Conservation (phyloP, 78 protist genomes). For the Dictyostelium citrinum region DNA sequence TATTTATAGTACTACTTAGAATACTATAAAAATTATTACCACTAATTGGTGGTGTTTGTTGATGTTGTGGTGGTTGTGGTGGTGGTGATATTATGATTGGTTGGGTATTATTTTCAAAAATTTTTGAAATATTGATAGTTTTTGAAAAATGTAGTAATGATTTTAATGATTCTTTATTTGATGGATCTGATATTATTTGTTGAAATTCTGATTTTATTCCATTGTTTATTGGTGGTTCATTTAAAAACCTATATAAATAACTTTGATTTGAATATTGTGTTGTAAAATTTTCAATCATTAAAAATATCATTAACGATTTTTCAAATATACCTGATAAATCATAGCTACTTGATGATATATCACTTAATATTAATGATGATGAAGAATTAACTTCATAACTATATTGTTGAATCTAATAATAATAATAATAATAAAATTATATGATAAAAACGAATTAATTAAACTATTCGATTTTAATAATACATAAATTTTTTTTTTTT, state of each 20-base stretch:
- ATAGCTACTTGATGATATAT: neutral
- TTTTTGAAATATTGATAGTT: neutral
- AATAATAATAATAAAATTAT: neutral
- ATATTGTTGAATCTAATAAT: neutral
- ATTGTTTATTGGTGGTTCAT: neutral
- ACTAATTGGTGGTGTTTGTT: neutral
- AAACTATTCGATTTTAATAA: no score
- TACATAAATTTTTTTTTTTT: neutral
- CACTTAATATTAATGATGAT: conserved; percentile 7
- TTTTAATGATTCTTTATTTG: neutral
- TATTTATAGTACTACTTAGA: neutral
- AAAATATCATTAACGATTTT: conserved; percentile 19
- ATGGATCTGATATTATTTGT: neutral
- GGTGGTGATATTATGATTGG: neutral
- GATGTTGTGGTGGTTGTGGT: neutral
- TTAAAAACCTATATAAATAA: neutral
- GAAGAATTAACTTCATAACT: conserved; percentile 4
- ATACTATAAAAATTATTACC: neutral
- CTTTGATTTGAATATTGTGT: neutral
- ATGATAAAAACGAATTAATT: neutral
- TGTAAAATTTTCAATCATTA: conserved; percentile 3
- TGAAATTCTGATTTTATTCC: neutral
- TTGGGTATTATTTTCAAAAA: neutral
- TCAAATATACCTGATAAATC: conserved; percentile 29
- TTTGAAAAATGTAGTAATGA: conserved; percentile 2